Conservation (phyloP, 441 rosid genomes). For the Euphorbia schlechtendalii region DNA sequence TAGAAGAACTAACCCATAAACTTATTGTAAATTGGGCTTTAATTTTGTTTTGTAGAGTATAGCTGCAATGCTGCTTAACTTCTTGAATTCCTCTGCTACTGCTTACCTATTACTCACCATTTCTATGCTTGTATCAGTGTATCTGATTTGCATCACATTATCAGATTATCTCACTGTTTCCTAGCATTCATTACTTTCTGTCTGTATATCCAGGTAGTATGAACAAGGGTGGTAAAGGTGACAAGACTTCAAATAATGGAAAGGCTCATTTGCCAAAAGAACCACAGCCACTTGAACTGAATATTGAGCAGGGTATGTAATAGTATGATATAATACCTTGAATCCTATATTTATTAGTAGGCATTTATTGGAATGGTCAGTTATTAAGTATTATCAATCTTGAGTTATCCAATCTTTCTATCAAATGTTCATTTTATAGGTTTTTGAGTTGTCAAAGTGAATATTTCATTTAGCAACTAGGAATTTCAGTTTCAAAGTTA, state of each 20-base stretch:
- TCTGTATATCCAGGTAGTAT: conserved; percentile 24
- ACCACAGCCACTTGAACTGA: conserved; percentile 52
- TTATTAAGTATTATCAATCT: not conserved
- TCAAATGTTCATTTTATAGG: not conserved
- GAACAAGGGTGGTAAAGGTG: conserved; percentile 55
- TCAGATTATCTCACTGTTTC: no score
- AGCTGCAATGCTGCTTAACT: not conserved
- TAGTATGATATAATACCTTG: not conserved
- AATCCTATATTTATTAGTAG: not conserved
- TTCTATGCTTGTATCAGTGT: no score
- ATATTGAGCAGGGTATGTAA: conserved; percentile 48
- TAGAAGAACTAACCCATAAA: not conserved
- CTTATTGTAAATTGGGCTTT: not conserved
- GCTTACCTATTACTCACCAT: no score
- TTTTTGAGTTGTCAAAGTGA: not conserved
- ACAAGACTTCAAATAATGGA: conserved; percentile 31
- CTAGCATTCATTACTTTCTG: conserved; percentile 1
- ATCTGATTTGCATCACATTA: no score
- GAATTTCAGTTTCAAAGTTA: not conserved
- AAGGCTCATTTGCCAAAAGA: conserved; percentile 40
- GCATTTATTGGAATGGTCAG: not conserved
- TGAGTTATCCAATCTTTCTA: not conserved
- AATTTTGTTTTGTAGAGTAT: no score
- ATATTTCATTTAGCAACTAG: no score
- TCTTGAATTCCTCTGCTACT: no score